Conservation (phyloP, 805 yeast species). For the Myxozyma neglecta region DNA sequence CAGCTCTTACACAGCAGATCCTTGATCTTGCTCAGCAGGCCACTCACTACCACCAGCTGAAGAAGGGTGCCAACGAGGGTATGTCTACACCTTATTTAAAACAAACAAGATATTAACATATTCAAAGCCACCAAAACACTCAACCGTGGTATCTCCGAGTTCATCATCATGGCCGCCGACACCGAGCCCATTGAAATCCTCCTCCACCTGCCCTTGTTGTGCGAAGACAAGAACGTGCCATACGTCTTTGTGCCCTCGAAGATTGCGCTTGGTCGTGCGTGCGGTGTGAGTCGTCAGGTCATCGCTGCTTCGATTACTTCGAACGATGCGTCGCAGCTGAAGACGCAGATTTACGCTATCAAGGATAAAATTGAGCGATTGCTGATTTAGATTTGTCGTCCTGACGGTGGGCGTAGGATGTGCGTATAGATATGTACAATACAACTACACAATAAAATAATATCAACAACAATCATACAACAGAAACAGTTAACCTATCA, state of each 20-base stretch:
- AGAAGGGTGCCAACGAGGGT: constrained; percentile 99
- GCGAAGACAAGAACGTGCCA: constrained; percentile 99
- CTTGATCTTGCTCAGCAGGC: constrained; percentile 98
- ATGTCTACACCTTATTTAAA: constrained; percentile 44
- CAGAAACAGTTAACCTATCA: too few relatives aligned
- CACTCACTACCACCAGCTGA: constrained; percentile 94
- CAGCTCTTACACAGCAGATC: constrained; percentile 92
- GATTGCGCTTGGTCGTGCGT: constrained; percentile 98
- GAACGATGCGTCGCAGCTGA: constrained; percentile 96
- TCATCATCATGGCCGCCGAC: constrained; percentile 86
- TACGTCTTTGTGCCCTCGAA: constrained; percentile 98
- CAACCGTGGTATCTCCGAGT: constrained; percentile 32
- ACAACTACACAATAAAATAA: too few relatives aligned
- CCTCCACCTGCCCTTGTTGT: constrained; percentile 92
- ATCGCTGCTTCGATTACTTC: constrained; percentile 98
- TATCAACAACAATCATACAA: too few relatives aligned
- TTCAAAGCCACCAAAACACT: constrained; percentile 30
- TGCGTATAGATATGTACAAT: neutral
- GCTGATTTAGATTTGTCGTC: constrained; percentile 73
- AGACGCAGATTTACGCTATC: constrained; percentile 93
- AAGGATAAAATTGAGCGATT: constrained; percentile 99
- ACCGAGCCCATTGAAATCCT: constrained; percentile 98
- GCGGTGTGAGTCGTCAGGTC: constrained; percentile 99
- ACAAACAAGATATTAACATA: neutral
- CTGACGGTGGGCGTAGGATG: too few relatives aligned